Base-by-base conservation (phyloP, 2,329 filamentous ascomycete genomes). In the Seiridium unicorne region DNA sequence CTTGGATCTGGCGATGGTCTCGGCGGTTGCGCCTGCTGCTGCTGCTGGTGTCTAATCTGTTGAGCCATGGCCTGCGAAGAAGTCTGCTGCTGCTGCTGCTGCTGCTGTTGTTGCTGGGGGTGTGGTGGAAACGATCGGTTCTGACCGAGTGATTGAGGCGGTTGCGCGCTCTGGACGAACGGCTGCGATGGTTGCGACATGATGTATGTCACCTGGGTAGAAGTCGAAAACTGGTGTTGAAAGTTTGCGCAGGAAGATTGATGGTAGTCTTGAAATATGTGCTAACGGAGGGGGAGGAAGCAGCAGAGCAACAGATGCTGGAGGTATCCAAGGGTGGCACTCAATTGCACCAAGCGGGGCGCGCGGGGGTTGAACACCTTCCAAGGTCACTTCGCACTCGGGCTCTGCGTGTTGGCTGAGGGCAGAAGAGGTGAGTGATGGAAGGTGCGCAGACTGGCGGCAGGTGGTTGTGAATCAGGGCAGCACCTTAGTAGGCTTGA, bases 51-150 rank as follows among this genome's bases (percentile, higher is more conserved):
- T 9, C 49, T 53, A 3, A 53, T 35, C 35, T 53, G 49, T 44
- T 55, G 53, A 55, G 13, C 36, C 3, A 38, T 38, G 34, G 11
- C 13, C 4, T 35, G 38, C 36, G 53, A 55, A 32, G 13, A 18
- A 26, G 53, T 26, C 10, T 49, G 55, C 35, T 49, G 54, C 40
- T 34, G 54, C 54, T 57, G 55, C 26, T 44, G 55, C 13, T 51
- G 55, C 9, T 40, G 38, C n/a, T 38, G 13, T 18, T 55, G 51
- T n/a, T 55, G 51, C 18, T 55, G 51, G 8, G 49, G 49, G 6
- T 72, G 73, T 75, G 73, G 58, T 65, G 70, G 67, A 56, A 70
- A 67, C 61, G 72, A 68, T 65, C 69, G 63, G 61, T 60, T 68
- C 55, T 57, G 55, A 72, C 73, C 60, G 70, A 72, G 63, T 74